Percentiles rank a stretch among this genome's conserved stretches.
These are phyloP conservation scores for Zoysia japonica DNA, from an alignment of 176 grass and related monocot genomes.

Conservation along the genomic window DNA sequence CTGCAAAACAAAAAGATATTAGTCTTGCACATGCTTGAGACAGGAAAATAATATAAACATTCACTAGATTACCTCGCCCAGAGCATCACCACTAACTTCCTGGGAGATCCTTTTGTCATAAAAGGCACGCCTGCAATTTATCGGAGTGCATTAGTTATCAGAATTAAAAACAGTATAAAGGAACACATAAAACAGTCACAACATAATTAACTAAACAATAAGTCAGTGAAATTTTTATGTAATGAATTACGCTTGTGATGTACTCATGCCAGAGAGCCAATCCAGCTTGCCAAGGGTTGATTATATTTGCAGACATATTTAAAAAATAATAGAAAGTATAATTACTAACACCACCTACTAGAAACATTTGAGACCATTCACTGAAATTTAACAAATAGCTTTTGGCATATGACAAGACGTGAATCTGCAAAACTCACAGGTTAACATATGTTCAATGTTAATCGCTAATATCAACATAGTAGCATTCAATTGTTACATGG, in stretches of 20 bases:
- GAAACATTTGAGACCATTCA: background rate
- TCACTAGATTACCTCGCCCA: conserved; percentile 60
- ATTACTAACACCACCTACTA: background rate
- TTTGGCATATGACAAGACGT: background rate
- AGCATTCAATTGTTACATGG: background rate
- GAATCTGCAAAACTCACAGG: background rate
- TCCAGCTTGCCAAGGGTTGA: background rate
- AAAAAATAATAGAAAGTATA: background rate
- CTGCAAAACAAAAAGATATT: conserved; percentile 37
- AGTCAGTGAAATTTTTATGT: background rate
- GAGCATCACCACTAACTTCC: conserved; percentile 68
- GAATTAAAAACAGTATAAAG: background rate
- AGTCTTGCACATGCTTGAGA: background rate
- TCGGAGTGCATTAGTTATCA: background rate
- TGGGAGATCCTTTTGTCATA: conserved; percentile 94
- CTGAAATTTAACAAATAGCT: background rate
- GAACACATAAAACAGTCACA: background rate
- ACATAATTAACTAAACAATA: background rate
- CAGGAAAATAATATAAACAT: background rate
- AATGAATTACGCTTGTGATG: background rate
- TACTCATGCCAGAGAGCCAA: background rate
- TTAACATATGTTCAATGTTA: background rate
- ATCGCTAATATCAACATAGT: background rate
- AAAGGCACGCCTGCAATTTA: conserved; percentile 56
- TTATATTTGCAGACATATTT: background rate